A percentile compares a stretch with the other conserved stretches of the same genome.
Evolutionary conservation across 2,329 filamentous ascomycete genomes (phyloP).

Genomic region (Acrodontium crateriforme): DNA sequence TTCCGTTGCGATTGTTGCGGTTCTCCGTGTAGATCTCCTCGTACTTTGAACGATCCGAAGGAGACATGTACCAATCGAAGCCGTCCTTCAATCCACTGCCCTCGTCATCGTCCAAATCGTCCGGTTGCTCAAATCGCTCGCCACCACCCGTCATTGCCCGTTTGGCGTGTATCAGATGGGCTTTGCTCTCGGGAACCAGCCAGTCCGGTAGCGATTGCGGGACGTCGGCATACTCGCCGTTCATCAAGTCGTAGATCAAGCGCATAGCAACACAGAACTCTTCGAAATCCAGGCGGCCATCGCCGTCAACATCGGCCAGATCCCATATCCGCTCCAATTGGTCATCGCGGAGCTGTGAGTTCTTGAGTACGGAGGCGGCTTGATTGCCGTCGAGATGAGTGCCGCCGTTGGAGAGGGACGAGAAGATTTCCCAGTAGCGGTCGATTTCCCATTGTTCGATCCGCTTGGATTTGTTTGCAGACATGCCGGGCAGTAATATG

Average conservation of each 20-base stretch:
- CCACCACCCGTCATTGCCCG: conserved; percentile 67
- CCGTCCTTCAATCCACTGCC: conserved; percentile 82
- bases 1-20: conserved; percentile 64
- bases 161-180: conserved; percentile 73
- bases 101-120: conserved; percentile 59
- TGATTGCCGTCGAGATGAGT: conserved; percentile 54
- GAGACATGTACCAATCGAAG: conserved; percentile 99
- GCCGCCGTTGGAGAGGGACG: conserved; percentile 50
- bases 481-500: conserved; percentile 1
- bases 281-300: conserved; percentile 96
- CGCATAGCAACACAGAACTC: conserved; percentile 99
- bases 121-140: conserved; percentile 70
- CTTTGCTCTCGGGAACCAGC: conserved; percentile 91
- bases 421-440: conserved; percentile 70
- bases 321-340: conserved; percentile 98
- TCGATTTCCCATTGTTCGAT: conserved; percentile 64
- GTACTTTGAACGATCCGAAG: conserved; percentile 81
- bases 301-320: conserved; percentile 89
- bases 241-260: conserved; percentile 91
- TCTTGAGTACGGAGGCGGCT: conserved; percentile 58
- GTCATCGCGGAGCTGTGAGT: conserved; percentile 56
- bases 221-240: conserved; percentile 88
- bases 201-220: conserved; percentile 78
- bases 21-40: conserved; percentile 94
- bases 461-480: conserved; percentile 35